Percentiles rank a stretch among this genome's conserved stretches.
These are phyloP conservation scores for Priceomyces fermenticarens DNA, from an alignment of 805 yeast genomes.

Conservation along the genomic window DNA sequence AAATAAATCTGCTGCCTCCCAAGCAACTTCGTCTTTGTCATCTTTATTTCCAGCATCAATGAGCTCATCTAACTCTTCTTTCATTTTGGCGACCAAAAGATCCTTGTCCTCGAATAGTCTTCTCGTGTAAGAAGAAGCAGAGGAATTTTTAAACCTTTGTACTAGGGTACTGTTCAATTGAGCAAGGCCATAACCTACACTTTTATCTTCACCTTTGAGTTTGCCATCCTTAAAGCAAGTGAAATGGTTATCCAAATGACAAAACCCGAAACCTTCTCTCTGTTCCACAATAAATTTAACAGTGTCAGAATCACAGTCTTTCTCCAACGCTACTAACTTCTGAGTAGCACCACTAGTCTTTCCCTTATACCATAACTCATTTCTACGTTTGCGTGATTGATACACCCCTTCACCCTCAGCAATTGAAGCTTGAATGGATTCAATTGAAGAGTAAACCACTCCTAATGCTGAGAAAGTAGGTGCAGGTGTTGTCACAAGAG, in stretches of 20 bases:
- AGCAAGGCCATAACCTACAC: slow-evolving; percentile 62
- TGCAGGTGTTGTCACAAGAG: slow-evolving; percentile 75
- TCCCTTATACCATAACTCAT: slow-evolving; percentile 96
- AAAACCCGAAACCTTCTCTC: slow-evolving; percentile 77
- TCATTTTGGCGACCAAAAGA: slow-evolving; percentile 79
- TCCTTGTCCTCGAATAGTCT: slow-evolving; percentile 77
- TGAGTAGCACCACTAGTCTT: slow-evolving; percentile 96
- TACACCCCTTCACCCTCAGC: slow-evolving; percentile 84
- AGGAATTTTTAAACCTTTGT: slow-evolving; percentile 66
- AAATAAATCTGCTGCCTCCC: slow-evolving; percentile 94
- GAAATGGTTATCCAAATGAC: slow-evolving; percentile 72
- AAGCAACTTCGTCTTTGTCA: slow-evolving; percentile 56
- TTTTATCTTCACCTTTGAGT: slow-evolving; percentile 29
- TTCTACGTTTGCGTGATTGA: slow-evolving; percentile 73
- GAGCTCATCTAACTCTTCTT: slow-evolving; percentile 95
- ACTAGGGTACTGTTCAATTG: slow-evolving; percentile 65
- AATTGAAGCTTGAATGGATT: slow-evolving; percentile 79
- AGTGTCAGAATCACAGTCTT: slow-evolving; percentile 93
- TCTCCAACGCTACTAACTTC: slow-evolving; percentile 57
- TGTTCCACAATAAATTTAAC: slow-evolving; percentile 84
- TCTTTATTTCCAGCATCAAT: slow-evolving; percentile 63
- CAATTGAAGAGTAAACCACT: slow-evolving; percentile 82
- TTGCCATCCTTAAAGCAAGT: slow-evolving; percentile 68
- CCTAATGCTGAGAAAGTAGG: slow-evolving; percentile 60
- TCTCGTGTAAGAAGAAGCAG: slow-evolving; percentile 92